These are phyloP conservation scores for Petunia hybrid DNA, from an alignment of 305 asterid species.

Conservation along the genomic window DNA sequence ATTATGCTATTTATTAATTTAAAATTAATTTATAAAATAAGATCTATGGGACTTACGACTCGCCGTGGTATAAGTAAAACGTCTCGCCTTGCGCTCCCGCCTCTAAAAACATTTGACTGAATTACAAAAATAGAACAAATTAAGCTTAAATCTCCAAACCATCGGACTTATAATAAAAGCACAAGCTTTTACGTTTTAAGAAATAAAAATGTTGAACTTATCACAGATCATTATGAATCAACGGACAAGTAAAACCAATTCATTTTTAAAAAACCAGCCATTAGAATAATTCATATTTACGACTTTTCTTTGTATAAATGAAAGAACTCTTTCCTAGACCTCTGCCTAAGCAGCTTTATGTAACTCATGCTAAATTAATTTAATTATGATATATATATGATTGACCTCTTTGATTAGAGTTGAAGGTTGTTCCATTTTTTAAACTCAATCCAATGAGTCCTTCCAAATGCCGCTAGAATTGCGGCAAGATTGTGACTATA, in stretches of 20 bases:
- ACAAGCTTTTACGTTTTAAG: too few species aligned
- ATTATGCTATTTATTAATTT: too few species aligned
- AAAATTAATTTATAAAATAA: too few species aligned
- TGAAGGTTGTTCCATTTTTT: neutral
- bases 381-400: neutral
- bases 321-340: neutral
- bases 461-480: constrained; percentile 35
- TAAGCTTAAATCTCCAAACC: too few species aligned
- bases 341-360: neutral
- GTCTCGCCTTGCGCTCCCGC: too few species aligned
- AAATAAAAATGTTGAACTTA: too few species aligned
- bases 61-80: too few species aligned
- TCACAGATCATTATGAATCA: neutral
- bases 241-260: neutral
- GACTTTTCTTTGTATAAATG: constrained; percentile 12
- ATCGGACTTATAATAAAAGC: too few species aligned
- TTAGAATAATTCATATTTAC: constrained; percentile 15
- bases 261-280: neutral
- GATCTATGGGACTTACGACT: too few species aligned
- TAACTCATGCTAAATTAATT: neutral
- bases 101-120: too few species aligned
- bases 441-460: constrained; percentile 26
- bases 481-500: constrained; percentile 38
- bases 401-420: constrained; percentile 24
- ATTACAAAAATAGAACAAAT: too few species aligned